Evolutionary conservation across 73 alveolate genomes (phyloP).

Genomic region (Uronychia binucleata): DNA sequence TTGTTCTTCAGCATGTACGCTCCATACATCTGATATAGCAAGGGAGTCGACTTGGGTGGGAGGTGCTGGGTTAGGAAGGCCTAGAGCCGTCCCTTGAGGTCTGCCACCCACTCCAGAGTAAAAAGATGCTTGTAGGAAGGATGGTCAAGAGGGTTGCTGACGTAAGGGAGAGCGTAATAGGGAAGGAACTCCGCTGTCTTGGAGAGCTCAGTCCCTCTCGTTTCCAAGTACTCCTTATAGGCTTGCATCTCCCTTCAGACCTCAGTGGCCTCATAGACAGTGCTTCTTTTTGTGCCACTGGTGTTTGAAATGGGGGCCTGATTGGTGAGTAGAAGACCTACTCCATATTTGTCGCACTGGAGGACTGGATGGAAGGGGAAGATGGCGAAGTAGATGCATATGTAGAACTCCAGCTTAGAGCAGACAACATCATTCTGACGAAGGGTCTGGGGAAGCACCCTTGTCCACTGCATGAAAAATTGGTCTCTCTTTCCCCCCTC

Average conservation of each 20-base stretch:
- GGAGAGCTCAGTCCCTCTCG: conserved; percentile 76
- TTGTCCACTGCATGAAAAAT: conserved; percentile 86
- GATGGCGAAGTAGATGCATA: conserved; percentile 80
- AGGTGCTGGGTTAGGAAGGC: conserved; percentile 30
- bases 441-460: conserved; percentile 81
- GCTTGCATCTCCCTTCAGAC: conserved; percentile 50
- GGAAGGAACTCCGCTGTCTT: conserved; percentile 88
- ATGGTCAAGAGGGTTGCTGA: conserved; percentile 80
- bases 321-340: not conserved
- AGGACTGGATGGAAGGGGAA: conserved; percentile 65
- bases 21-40: not conserved
- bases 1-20: not conserved
- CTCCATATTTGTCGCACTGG: not conserved
- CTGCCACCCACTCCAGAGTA: conserved; percentile 74
- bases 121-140: conserved; percentile 75
- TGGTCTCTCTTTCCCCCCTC: conserved; percentile 84
- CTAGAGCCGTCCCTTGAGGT: conserved; percentile 67
- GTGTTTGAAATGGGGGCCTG: conserved; percentile 45
- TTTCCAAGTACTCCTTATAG: conserved; percentile 82
- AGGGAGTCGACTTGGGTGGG: not conserved
- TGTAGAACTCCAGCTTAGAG: conserved; percentile 78
- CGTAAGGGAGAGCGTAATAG: conserved; percentile 91
- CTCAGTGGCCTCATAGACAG: conserved; percentile 30
- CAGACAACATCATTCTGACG: conserved; percentile 80
- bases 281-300: conserved; percentile 16